A percentile compares a stretch with the other conserved stretches of the same genome.
These are phyloP conservation scores for Irpex sp. DNA, from an alignment of 1,284 basidiomycete species.

Conservation along the genomic window DNA sequence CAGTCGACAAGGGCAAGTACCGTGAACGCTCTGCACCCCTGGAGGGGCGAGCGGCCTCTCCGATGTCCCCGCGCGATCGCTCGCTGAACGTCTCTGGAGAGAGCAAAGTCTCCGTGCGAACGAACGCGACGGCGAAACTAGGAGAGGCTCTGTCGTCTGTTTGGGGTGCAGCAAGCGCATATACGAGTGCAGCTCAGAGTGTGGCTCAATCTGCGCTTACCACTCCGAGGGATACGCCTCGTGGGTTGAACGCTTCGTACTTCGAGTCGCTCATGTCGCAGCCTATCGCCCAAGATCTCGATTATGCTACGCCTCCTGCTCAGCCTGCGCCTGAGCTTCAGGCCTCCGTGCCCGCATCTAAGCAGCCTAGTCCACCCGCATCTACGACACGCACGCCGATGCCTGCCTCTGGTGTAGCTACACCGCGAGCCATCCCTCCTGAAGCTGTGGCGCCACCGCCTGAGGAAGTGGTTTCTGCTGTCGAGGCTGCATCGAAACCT, in stretches of 20 bases:
- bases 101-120: conserved; percentile 25
- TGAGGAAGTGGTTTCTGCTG: neutral
- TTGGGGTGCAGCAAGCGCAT: conserved; percentile 24
- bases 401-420: conserved; percentile 1
- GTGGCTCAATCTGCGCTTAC: conserved; percentile 18
- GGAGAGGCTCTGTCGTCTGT: conserved; percentile 28
- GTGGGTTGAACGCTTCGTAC: conserved; percentile 18
- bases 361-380: conserved; percentile 10
- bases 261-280: conserved; percentile 11
- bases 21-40: conserved; percentile 18
- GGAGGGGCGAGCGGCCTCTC: conserved; percentile 1
- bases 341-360: neutral
- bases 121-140: conserved; percentile 25
- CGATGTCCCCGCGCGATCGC: conserved; percentile 23
- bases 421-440: conserved; percentile 4
- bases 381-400: conserved; percentile 9
- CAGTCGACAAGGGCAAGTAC: conserved; percentile 25
- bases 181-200: conserved; percentile 16
- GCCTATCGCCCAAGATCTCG: conserved; percentile 1
- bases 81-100: conserved; percentile 28
- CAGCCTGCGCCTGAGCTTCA: neutral
- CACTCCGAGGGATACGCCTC: conserved; percentile 20
- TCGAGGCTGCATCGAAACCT: conserved; percentile 12
- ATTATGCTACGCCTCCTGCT: neutral
- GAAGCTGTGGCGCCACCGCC: neutral